phyloP scores from a whole-genome alignment of 108 stramenopile species.

The Nannochloropsis gaditana region DNA sequence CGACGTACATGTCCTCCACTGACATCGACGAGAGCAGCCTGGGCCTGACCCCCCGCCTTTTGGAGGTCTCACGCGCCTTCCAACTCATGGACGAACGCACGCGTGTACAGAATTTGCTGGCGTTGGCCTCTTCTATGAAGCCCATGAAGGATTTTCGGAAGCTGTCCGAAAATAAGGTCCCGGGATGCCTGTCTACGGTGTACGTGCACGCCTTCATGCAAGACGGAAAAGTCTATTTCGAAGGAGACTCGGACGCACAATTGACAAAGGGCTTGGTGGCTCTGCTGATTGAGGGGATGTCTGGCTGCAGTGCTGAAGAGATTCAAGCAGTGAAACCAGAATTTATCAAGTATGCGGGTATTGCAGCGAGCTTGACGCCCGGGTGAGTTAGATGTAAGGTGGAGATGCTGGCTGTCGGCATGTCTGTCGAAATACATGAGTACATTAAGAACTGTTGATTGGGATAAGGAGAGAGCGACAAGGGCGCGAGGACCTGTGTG shows the following conservation, averaged over 20 bases:
- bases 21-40: not conserved
- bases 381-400: conserved; percentile 34
- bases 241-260: conserved; percentile 86
- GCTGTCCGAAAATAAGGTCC: conserved; percentile 55
- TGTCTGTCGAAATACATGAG: no score
- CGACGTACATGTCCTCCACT: conserved; percentile 9
- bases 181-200: conserved; percentile 80
- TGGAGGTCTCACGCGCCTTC: conserved; percentile 2
- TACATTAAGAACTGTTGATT: no score
- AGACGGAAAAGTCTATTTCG: conserved; percentile 60
- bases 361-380: conserved; percentile 74
- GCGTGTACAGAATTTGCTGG: conserved; percentile 27
- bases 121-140: not conserved
- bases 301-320: conserved; percentile 45
- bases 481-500: no score
- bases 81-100: conserved; percentile 25
- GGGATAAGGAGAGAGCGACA: no score
- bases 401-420: not conserved
- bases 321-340: conserved; percentile 68
- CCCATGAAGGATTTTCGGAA: not conserved
- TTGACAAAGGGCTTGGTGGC: conserved; percentile 89
- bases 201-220: conserved; percentile 61
- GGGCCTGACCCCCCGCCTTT: not conserved
- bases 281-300: conserved; percentile 68
- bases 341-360: conserved; percentile 76